Percentiles rank a stretch among this genome's conserved stretches.
Evolutionary conservation across 2,329 filamentous ascomycete species (phyloP).

Genomic region (Coniochaeta sp.): DNA sequence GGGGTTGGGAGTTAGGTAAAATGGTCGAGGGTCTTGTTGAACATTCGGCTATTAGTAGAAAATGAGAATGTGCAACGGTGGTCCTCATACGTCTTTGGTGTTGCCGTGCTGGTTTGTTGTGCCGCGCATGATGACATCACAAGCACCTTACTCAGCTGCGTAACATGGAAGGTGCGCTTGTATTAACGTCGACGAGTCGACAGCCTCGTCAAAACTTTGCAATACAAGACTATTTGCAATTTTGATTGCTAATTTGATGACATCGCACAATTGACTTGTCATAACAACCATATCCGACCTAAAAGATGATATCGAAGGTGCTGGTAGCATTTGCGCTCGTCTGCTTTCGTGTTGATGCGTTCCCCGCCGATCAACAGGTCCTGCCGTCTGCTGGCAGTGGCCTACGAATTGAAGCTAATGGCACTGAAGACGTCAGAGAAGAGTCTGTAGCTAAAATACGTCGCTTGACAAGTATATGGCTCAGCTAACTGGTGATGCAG

Average conservation of each 20-base stretch:
- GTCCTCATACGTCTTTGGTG: no score
- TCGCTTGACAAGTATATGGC: not conserved
- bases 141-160: no score
- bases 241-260: not conserved
- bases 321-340: not conserved
- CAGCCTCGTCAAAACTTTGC: not conserved
- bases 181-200: not conserved
- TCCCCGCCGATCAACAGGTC: not conserved
- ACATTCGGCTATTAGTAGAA: no score
- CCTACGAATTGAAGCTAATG: not conserved
- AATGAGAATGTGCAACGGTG: no score
- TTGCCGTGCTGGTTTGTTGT: no score
- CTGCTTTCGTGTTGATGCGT: not conserved
- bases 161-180: not conserved
- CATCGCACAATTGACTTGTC: not conserved
- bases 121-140: no score
- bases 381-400: not conserved
- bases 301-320: not conserved
- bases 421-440: constrained; percentile 3
- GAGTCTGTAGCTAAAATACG: not conserved
- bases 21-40: no score
- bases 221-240: not conserved
- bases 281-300: not conserved
- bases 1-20: no score
- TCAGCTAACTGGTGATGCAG: constrained; percentile 3